Evolutionary conservation across 1,284 basidiomycete species (phyloP), one percentile per base, ranked within the genome.

Genomic region (Ganoderma lucidum): DNA sequence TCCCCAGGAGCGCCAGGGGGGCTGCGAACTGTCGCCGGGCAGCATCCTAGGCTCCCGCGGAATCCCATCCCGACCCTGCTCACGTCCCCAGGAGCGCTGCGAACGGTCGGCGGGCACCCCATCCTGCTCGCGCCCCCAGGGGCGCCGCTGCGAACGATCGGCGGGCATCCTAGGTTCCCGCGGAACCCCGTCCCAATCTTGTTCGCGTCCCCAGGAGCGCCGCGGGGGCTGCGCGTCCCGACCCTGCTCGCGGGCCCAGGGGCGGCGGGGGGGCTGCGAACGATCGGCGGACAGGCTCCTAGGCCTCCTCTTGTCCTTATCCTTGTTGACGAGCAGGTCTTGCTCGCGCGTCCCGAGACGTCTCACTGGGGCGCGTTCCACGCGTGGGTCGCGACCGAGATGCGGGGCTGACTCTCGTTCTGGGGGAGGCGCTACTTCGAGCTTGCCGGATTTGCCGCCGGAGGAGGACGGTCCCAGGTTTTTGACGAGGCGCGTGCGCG

Each of bases 401-500:
- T 73, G 67, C 45, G 73, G 66, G 32, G 69, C 45, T 45, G 39
- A 42, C n/a, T 70, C 68, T 39, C 73, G 42, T 35, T 48, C 44
- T n/a, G 67, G 65, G 6, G 61, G 28, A 30, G 76, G 75, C 17
- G 80, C 81, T 28, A 82, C 77, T 44, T 84, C 81, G 6, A 80
- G 67, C 32, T 66, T 68, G 37, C 65, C 62, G 56, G 79, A 65
- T 37, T 68, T 68, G 41, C 65, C 51, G 41, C 41, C 37, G 45
- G 71, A 77, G 1, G 83, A 53, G 1, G 83, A 53, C 3, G 72
- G 80, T 17, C 75, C 73, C n/a, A 84, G 71, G 35, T 80, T 79
- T 73, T 80, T 79, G 55, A 79, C 81, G 2, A 84, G 82, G 8
- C 82, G 80, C 6, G 71, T 79, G 39, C 79, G 80, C 12, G 82